Base-by-base conservation (phyloP, 1,284 basidiomycete genomes). In the Fomes fomentarius region DNA sequence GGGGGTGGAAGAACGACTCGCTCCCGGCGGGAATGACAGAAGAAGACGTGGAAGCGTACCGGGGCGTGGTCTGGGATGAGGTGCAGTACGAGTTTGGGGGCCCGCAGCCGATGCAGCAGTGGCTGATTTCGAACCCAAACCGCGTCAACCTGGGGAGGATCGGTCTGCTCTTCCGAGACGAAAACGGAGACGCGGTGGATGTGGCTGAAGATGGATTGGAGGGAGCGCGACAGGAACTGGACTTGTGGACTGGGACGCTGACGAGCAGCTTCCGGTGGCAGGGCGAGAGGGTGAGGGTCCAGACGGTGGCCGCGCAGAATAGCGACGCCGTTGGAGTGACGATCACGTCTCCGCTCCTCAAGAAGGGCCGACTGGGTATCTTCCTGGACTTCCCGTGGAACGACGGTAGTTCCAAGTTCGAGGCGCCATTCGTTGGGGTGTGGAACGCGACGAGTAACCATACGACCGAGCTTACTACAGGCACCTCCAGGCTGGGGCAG, bases 381-480 rank as follows among this genome's bases (percentile, higher is more conserved):
- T 84, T 82, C 66, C 57, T 85, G n/a, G 82, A 85, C 63, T 84
- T 82, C 62, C 82, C 82, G 8, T 85, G 82, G 81, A 80, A 79
- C 63, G 82, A 83, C 57, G 83, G 83, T 4, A 70, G 63, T 37
- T 52, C 67, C 19, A 83, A 84, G 61, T 85, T 84, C 66, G 74
- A 74, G 22, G 82, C 79, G 7, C 83, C 82, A 0, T 83, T 83
- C 60, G 83, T 85, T 0, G 83, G 83, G 1, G 66, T 66, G 17
- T 84, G 70, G 70, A 76, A 80, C 58, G 70, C 70, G 44, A 75
- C 78, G 1, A 61, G 69, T 11, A 78, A 76, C 42, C 82, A 84
- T 57, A 80, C 77, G 3, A 82, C 81, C 3, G 58, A 62, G 0
- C 67, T 80, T 41, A 37, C 60, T 14, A 63, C 53, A 6, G 62